Base-by-base conservation (phyloP, 805 yeast genomes). In the Wickerhamiella vanderwaltii region DNA sequence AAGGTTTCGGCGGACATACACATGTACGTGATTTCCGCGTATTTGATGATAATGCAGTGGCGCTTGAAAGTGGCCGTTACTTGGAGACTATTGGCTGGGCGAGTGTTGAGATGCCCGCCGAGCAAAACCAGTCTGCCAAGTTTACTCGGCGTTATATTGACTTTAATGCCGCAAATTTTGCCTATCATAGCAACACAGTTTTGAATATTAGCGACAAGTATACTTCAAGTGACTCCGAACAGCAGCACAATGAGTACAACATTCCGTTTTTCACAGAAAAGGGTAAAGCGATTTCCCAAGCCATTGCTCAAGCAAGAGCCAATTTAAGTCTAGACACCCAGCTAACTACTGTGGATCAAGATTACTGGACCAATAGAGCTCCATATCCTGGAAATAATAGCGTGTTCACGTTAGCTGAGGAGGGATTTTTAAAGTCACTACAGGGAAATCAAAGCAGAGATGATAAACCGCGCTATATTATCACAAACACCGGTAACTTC, bases 21-120 rank as follows among this genome's bases (percentile, higher is more conserved):
- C 97, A 88, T 56, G 75, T 88, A 12, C 67, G 97, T 47, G 97
- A 88, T 59, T 88, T 79, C 58, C 69, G 73, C 6, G 63, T 73
- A 3, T 65, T 77, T 39, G 97, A 88, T 54, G 61, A 65, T 1
- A 63, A 62, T 37, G 71, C 87, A 18, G 75, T 82, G 0, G 95
- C 79, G 0, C 60, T 88, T n/a, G 94, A 88, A 62, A 82, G 94
- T 56, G 97, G 97, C 0, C 66, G 95, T 38, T 88, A 82, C 56
- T 74, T 94, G 54, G 97, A 88, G 57, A 88, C 97, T 0, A 71
- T 82, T n/a, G 97, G 97, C 0, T 88, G 86, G 70, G 59, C 80
- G 9, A 74, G 93, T 19, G 62, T 85, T 17, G 64, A 69, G 46
- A 20, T 44, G 6, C 28, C 35, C 5, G 5, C 5, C 13, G 15